Conservation (phyloP, 225 moss, liverwort and hornwort genomes). For the Physcomitrellopsis africana region DNA sequence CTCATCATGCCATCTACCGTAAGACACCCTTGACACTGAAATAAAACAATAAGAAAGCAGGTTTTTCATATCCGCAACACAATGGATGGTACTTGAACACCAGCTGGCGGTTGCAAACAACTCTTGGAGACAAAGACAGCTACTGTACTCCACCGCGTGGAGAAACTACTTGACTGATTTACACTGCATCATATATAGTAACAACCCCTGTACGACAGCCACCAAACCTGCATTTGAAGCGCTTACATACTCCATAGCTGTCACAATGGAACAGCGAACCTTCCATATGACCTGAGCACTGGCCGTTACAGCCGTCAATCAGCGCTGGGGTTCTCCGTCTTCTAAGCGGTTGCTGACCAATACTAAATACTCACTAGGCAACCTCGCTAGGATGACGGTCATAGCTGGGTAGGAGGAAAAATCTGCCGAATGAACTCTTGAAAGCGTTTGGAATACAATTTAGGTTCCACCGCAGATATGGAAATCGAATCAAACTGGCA, state of each 20-base stretch:
- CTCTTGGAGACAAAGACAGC: conserved; percentile 28
- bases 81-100: conserved; percentile 35
- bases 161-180: conserved; percentile 31
- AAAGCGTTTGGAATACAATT: conserved; percentile 93
- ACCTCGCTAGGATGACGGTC: conserved; percentile 36
- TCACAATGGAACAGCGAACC: conserved; percentile 26
- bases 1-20: conserved; percentile 29
- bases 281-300: conserved; percentile 26
- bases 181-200: conserved; percentile 28
- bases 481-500: conserved; percentile 90
- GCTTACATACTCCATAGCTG: conserved; percentile 25
- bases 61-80: conserved; percentile 32
- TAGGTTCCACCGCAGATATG: conserved; percentile 99
- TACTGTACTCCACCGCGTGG: conserved; percentile 19
- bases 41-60: conserved; percentile 32
- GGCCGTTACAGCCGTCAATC: conserved; percentile 34
- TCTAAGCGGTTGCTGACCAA: conserved; percentile 29
- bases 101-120: conserved; percentile 29
- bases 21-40: conserved; percentile 39
- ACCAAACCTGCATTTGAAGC: conserved; percentile 36
- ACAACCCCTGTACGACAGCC: conserved; percentile 21
- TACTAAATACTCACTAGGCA: conserved; percentile 23
- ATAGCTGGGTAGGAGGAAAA: conserved; percentile 82
- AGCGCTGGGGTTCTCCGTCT: conserved; percentile 23
- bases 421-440: conserved; percentile 92